Conservation (phyloP, 2,329 filamentous ascomycete species). For the Botrytis paeoniae region DNA sequence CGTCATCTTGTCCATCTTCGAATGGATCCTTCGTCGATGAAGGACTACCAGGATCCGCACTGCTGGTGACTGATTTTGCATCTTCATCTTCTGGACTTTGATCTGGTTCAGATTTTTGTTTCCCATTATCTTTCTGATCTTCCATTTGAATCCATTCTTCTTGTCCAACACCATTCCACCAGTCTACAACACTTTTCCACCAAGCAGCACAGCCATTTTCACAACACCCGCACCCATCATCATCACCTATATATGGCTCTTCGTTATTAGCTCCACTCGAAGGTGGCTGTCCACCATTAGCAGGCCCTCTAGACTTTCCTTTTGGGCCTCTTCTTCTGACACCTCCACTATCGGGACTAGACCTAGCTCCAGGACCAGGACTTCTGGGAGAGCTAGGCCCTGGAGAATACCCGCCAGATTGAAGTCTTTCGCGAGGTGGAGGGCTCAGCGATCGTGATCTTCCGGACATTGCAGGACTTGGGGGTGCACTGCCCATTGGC, state of each 20-base stretch:
- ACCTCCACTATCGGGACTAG: not conserved
- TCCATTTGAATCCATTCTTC: conserved; percentile 15
- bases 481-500: not conserved
- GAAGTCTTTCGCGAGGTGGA: not conserved
- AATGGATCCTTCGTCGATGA: not conserved
- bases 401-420: not conserved
- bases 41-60: not conserved
- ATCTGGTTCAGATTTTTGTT: not conserved
- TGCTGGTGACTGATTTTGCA: not conserved
- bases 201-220: not conserved
- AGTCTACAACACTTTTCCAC: not conserved
- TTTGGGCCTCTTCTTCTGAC: not conserved
- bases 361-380: not conserved
- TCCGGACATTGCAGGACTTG: not conserved
- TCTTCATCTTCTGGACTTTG: not conserved
- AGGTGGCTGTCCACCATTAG: not conserved
- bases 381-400: not conserved
- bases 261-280: not conserved
- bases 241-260: not conserved
- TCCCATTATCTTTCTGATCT: not conserved
- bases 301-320: not conserved
- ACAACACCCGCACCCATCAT: conserved; percentile 4
- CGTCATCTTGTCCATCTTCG: not conserved
- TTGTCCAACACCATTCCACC: not conserved
- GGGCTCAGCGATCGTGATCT: not conserved